These are phyloP conservation scores for Actinomortierella wolfii DNA, from an alignment of 371 early-diverging fungal species.

Conservation along the genomic window DNA sequence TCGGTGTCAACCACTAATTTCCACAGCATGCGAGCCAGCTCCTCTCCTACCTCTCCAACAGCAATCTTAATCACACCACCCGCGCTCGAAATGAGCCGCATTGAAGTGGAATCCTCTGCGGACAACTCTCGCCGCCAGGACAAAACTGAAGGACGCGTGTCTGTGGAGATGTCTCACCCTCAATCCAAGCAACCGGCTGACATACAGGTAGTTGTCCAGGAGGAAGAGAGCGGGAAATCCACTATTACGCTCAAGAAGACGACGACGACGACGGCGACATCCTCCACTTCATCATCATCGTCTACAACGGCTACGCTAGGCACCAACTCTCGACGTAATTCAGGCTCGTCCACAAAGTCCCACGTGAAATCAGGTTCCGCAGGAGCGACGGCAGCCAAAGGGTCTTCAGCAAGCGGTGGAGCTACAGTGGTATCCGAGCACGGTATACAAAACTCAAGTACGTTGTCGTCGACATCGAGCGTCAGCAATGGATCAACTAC, in stretches of 20 bases:
- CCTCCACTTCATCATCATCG: too few relatives aligned
- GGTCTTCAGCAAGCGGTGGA: background rate
- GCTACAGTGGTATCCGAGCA: background rate
- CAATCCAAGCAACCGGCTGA: background rate
- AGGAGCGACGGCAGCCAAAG: background rate
- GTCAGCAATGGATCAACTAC: background rate
- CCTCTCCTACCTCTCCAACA: slow-evolving; percentile 25
- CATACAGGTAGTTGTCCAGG: too few relatives aligned
- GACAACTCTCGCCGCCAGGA: background rate
- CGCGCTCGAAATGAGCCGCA: slow-evolving; percentile 3
- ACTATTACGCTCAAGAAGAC: too few relatives aligned
- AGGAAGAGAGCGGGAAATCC: too few relatives aligned
- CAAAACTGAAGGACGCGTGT: background rate
- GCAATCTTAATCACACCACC: background rate
- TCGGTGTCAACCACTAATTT: slow-evolving; percentile 9
- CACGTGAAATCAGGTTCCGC: background rate
- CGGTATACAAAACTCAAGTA: background rate
- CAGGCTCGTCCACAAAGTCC: background rate
- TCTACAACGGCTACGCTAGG: too few relatives aligned
- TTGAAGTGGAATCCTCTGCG: too few relatives aligned
- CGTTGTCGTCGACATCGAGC: background rate
- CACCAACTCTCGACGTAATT: too few relatives aligned
- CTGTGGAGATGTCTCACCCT: too few relatives aligned
- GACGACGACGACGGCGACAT: too few relatives aligned
- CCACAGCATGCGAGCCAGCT: slow-evolving; percentile 17